Evolutionary conservation across 116 monocot species (phyloP), one percentile per base, ranked within the genome.

Genomic region (Phalaenopsis hybrid): DNA sequence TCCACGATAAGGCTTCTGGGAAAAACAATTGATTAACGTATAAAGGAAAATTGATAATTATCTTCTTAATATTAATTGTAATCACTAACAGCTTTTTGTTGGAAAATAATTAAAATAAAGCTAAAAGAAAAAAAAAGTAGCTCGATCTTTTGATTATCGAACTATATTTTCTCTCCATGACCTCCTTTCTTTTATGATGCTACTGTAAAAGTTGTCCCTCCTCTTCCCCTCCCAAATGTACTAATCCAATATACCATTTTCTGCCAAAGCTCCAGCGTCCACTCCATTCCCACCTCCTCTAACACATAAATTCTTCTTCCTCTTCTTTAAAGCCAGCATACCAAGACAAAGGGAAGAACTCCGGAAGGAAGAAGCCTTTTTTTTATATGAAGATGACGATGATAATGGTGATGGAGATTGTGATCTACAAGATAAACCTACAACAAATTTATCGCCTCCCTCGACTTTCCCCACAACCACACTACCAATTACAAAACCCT

Each of bases 101-200:
- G 61, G 25, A 65, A 23, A 65, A 21, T 25, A 59, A 23, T 8
- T 65, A 65, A 23, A 23, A 23, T 0, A 65, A 55, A 10, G 1
- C 10, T 8, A 5, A 7, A 3, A 55, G 16, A 55, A 55, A 55
- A 16, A 55, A 15, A 55, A 55, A 4, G 16, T 13, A 8, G 65
- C 23, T 41, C 0, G 23, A 65, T 65, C 25, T 21, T 21, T 65
- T 1, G 25, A 65, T 65, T 65, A 65, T 65, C 25, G 7, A 65
- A 20, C 65, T 23, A 23, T 25, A 44, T 13, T 65, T 20, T 50
- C 44, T 49, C 12, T 70, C 59, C 28, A 17, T 33, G 17, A 5
- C 67, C 65, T 65, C 67, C 65, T 65, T 65, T 65, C 65, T 65
- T 52, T 65, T 65, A 65, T 65, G 23, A 65, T 25, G 7, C 65